Conservation (phyloP, 176 grass and related monocot genomes). For the Cymbopogon citratus region DNA sequence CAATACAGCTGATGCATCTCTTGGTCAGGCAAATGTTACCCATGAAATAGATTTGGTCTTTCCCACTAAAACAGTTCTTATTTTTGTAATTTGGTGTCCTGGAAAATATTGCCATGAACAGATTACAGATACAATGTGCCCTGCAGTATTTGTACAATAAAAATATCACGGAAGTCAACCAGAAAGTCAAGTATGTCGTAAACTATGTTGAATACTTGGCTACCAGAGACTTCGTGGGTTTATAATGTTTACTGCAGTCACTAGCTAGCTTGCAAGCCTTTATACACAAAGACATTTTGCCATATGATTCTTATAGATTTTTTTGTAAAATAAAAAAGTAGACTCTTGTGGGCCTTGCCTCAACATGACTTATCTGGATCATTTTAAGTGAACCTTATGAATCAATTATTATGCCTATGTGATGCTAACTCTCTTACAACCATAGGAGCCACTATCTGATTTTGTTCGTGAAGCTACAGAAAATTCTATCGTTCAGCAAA, state of each 20-base stretch:
- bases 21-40: too few species aligned
- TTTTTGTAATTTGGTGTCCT: background rate
- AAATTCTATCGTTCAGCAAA: background rate
- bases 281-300: background rate
- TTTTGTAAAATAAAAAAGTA: background rate
- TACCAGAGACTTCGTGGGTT: background rate
- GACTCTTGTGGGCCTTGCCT: too few species aligned
- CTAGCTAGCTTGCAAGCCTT: background rate
- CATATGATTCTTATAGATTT: background rate
- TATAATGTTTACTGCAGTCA: too few species aligned
- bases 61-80: background rate
- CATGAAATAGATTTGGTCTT: background rate
- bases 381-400: too few species aligned
- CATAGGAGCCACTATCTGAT: background rate
- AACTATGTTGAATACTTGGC: background rate
- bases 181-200: too few species aligned
- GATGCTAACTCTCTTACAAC: background rate
- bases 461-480: background rate
- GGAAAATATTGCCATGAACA: too few species aligned
- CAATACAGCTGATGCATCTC: too few species aligned
- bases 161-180: too few species aligned
- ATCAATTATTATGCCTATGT: background rate
- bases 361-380: too few species aligned
- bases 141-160: too few species aligned
- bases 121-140: too few species aligned